Evolutionary conservation across 2,329 filamentous ascomycete species (phyloP), one percentile per base, ranked within the genome.

Genomic region (Teratosphaeria epicoccoides): DNA sequence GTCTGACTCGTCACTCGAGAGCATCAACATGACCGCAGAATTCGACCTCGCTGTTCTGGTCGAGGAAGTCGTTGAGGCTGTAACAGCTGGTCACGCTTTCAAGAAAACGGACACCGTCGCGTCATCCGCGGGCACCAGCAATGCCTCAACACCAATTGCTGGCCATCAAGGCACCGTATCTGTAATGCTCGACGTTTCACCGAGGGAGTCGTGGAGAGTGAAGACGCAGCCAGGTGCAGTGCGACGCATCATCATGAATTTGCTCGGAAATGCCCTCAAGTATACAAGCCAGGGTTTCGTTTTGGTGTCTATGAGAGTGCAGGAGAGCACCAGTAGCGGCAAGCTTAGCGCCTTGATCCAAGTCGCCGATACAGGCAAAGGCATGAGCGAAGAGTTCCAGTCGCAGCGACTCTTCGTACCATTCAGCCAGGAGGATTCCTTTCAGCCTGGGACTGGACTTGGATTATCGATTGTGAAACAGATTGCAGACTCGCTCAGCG

Each of bases 361-460:
- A 1, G 76, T 87, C 1, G 70, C 72, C 0, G 83, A 87, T 57
- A 82, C 83, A 0, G 84, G 84, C 0, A 75, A 74, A 43, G 83
- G 83, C 1, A 87, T 87, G 37, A 75, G 75, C 0, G 70, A 77
- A 4, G 78, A 84, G 6, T 87, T 80, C 56, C 66, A 85, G 10
- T 71, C 76, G 23, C 75, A 78, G 10, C 73, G 75, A 9, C 65
- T 85, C 0, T 87, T 81, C 60, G 78, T 75, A 0, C 79, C 82
- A 0, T 85, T 85, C 54, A 68, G 72, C 0, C 83, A 87, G 54
- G 84, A 86, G 59, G 75, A 84, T 44, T 66, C 70, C 0, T 66
- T 85, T 1, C 72, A 76, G 0, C 74, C 77, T 0, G 83, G 83
- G 0, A 78, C 79, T 0, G 83, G 83, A 0, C 69, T 87, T 0